Conservation (phyloP, 2,329 filamentous ascomycete species). For the Penicillium sp. region DNA sequence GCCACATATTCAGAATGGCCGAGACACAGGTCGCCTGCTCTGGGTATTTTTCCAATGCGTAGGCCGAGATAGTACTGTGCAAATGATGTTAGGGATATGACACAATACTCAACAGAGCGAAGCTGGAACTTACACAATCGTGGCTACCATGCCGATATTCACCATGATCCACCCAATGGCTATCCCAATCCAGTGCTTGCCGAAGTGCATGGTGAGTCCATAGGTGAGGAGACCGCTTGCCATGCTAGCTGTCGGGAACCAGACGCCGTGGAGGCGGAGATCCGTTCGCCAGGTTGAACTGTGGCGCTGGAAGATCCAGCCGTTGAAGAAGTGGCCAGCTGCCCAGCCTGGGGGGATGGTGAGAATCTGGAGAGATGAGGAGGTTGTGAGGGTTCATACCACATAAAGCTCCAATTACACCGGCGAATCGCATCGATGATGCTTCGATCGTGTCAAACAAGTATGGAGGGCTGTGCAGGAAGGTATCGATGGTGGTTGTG, state of each 20-base stretch:
- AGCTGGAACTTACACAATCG: constrained; percentile 30
- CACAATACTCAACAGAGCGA: neutral
- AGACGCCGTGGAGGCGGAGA: constrained; percentile 38
- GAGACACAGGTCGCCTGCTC: constrained; percentile 34
- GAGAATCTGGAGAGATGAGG: neutral
- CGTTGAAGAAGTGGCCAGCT: constrained; percentile 38
- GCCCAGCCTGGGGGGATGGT: constrained; percentile 24
- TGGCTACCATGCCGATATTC: constrained; percentile 37
- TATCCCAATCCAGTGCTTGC: constrained; percentile 38
- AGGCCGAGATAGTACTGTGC: constrained; percentile 35
- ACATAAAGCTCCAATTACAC: constrained; percentile 33
- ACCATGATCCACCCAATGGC: constrained; percentile 41
- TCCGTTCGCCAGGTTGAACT: constrained; percentile 30
- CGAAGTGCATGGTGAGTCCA: constrained; percentile 35
- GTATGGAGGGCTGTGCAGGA: constrained; percentile 36
- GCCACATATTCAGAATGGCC: constrained; percentile 41
- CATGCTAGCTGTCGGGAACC: constrained; percentile 33
- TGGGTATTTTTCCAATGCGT: constrained; percentile 38
- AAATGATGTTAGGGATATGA: neutral
- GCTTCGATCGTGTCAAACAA: constrained; percentile 35
- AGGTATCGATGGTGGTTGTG: constrained; percentile 36
- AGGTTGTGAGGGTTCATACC: constrained; percentile 17
- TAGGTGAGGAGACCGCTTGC: constrained; percentile 34
- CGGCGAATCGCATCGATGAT: constrained; percentile 39
- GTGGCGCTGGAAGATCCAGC: constrained; percentile 30